phyloP scores from a whole-genome alignment of 2,329 filamentous ascomycete genomes.

The Ilyonectria sp. region DNA sequence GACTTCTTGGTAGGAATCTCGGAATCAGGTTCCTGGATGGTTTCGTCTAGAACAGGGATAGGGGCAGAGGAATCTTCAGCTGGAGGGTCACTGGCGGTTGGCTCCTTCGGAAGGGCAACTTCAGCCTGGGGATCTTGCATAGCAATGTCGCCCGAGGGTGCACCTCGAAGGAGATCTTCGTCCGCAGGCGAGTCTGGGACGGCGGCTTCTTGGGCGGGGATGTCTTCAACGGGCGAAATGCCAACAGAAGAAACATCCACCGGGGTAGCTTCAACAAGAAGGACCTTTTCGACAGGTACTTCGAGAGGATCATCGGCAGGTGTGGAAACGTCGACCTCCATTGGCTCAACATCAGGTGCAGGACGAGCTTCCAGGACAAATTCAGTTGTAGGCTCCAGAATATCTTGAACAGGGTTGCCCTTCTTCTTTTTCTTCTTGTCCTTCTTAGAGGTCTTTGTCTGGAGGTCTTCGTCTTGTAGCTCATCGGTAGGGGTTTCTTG shows the following conservation, averaged over 20 bases:
- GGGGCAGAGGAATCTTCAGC: not conserved
- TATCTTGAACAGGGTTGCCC: constrained; percentile 1
- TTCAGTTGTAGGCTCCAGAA: not conserved
- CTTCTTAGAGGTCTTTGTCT: constrained; percentile 47
- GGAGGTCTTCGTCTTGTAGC: not conserved
- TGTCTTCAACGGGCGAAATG: not conserved
- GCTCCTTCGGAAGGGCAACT: not conserved
- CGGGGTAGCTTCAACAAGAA: not conserved
- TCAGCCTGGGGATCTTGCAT: constrained; percentile 1
- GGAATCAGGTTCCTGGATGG: constrained; percentile 25
- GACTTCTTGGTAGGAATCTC: constrained; percentile 42
- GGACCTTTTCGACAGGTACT: not conserved
- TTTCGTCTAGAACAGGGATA: constrained; percentile 9
- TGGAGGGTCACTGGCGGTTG: not conserved
- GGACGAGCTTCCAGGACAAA: not conserved
- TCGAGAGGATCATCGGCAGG: constrained; percentile 4
- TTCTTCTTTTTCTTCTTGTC: constrained; percentile 45
- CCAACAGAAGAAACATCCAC: not conserved
- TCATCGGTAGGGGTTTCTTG: not conserved
- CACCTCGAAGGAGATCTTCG: not conserved
- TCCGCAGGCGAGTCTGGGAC: not conserved
- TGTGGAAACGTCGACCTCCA: constrained; percentile 4
- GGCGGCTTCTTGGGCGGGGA: constrained; percentile 1
- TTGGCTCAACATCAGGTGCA: not conserved
- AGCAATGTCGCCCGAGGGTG: not conserved